Conservation (phyloP, 345 rosid genomes). For the Rubroshorea leprosula region DNA sequence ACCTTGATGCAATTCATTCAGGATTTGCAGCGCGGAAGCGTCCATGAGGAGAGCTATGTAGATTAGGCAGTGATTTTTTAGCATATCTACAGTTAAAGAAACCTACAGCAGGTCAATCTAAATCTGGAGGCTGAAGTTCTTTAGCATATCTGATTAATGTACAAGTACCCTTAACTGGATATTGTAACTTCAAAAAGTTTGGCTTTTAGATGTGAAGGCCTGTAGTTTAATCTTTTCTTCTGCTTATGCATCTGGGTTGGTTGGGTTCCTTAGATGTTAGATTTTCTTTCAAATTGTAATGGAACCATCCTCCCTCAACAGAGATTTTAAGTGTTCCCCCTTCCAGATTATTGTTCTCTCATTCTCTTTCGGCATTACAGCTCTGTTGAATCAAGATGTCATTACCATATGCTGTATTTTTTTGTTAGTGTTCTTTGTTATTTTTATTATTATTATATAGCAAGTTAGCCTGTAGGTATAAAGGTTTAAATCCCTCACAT, state of each 20-base stretch:
- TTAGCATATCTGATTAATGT: constrained; percentile 41
- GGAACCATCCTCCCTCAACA: no score
- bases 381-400: no score
- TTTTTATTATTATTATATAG: no score
- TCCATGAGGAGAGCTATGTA: constrained; percentile 46
- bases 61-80: constrained; percentile 74
- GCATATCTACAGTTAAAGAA: constrained; percentile 43
- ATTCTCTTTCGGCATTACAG: no score
- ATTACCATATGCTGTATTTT: no score
- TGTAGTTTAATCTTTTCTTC: constrained; percentile 19
- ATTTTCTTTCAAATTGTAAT: constrained; percentile 5
- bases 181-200: constrained; percentile 31
- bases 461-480: no score
- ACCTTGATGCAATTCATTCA: constrained; percentile 26
- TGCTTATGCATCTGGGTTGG: constrained; percentile 21
- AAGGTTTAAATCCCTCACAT: no score
- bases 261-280: constrained; percentile 14
- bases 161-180: constrained; percentile 49
- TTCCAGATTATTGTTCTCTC: neutral
- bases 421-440: no score
- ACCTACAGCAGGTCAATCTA: constrained; percentile 28
- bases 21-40: constrained; percentile 33
- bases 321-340: no score
- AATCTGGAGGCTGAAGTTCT: constrained; percentile 39
- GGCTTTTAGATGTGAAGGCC: constrained; percentile 30